Evolutionary conservation across 1,139 yeast species (phyloP).

Genomic region (Diutina pseudorugosa): DNA sequence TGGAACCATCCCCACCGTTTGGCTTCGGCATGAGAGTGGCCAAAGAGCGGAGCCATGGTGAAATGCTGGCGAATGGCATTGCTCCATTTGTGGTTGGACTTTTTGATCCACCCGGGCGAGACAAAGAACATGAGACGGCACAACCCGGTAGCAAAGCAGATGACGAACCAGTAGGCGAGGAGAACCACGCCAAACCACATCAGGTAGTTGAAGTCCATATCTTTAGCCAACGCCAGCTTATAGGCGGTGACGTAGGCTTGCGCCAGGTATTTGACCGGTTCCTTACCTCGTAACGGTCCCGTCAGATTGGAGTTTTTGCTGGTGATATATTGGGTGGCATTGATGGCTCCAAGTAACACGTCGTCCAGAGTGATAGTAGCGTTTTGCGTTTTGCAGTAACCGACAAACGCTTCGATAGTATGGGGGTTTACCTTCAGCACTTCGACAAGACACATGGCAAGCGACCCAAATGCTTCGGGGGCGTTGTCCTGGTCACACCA

Average conservation of each 20-base stretch:
- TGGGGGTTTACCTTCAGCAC: not conserved
- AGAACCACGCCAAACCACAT: constrained; percentile 38
- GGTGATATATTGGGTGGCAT: not conserved
- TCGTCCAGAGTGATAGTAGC: not conserved
- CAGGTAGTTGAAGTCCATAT: constrained; percentile 19
- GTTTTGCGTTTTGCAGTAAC: not conserved
- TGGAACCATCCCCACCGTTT: not conserved
- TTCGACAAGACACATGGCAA: not conserved
- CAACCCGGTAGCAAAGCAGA: constrained; percentile 29
- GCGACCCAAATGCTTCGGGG: not conserved
- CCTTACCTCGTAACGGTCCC: not conserved
- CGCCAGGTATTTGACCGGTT: not conserved
- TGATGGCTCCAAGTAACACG: not conserved
- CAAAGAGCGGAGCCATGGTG: not conserved
- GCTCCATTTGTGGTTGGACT: not conserved
- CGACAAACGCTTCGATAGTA: not conserved
- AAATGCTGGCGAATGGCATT: not conserved
- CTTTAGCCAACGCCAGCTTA: not conserved
- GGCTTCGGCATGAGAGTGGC: not conserved
- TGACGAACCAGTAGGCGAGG: constrained; percentile 33
- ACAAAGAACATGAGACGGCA: not conserved
- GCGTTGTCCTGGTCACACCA: not conserved
- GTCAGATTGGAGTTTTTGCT: too few relatives aligned
- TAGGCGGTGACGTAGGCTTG: not conserved
- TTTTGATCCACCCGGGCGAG: not conserved